These are phyloP conservation scores for Draba incana DNA, from an alignment of 345 rosid species.

Conservation along the genomic window DNA sequence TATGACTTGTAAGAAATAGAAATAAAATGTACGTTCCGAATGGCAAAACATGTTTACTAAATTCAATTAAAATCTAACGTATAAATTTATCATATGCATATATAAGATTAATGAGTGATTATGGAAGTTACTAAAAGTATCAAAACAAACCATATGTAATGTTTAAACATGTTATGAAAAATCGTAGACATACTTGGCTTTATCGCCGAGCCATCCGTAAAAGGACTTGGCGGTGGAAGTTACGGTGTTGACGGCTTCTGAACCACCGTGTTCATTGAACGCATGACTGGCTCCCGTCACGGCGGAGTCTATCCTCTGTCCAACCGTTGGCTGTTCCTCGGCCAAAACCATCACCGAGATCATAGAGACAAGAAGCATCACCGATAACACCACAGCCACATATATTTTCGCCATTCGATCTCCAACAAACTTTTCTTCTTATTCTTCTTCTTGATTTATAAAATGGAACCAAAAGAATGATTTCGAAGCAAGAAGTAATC, in stretches of 20 bases:
- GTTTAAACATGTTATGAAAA: slow-evolving; percentile 8
- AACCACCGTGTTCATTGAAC: slow-evolving; percentile 38
- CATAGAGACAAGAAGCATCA: slow-evolving; percentile 29
- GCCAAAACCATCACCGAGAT: slow-evolving; percentile 11
- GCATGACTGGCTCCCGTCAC: slow-evolving; percentile 16
- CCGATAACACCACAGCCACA: slow-evolving; percentile 24
- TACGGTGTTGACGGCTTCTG: slow-evolving; percentile 25
- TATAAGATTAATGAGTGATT: slow-evolving; percentile 3
- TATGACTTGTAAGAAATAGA: not conserved
- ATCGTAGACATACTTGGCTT: slow-evolving; percentile 31
- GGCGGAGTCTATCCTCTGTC: slow-evolving; percentile 31
- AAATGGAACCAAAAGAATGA: not conserved
- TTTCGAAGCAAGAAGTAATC: not conserved
- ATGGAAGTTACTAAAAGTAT: not conserved
- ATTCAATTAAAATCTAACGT: not conserved
- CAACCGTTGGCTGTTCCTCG: slow-evolving; percentile 35
- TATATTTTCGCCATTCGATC: slow-evolving; percentile 27
- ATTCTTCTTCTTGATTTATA: not conserved
- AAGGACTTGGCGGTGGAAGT: slow-evolving; percentile 23
- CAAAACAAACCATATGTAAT: not conserved
- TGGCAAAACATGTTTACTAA: not conserved
- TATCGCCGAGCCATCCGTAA: slow-evolving; percentile 37
- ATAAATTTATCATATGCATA: no score
- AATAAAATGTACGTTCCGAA: no score
- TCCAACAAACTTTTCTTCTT: slow-evolving; percentile 6